Conservation (phyloP, 2,329 filamentous ascomycete genomes). For the Cercospora sp. region DNA sequence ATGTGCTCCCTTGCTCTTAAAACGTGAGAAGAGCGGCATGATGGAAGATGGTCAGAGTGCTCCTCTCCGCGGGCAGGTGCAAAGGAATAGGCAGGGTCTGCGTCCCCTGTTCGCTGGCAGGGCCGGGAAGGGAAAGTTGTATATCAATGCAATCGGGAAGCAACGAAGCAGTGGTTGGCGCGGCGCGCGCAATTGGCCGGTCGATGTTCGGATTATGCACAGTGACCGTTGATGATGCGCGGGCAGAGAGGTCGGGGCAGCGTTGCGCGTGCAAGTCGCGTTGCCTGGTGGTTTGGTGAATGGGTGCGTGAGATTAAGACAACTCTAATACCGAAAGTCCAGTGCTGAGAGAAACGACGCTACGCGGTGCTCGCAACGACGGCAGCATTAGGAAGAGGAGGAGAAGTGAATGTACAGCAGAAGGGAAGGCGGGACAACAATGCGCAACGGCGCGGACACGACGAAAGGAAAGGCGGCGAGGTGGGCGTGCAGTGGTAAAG, state of each 20-base stretch:
- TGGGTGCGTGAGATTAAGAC: not conserved
- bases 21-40: slow-evolving; percentile 62
- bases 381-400: not conserved
- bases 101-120: slow-evolving; percentile 8
- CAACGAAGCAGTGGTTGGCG: not conserved
- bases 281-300: not conserved
- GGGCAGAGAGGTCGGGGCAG: not conserved
- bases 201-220: slow-evolving; percentile 1
- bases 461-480: not conserved
- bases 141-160: slow-evolving; percentile 3
- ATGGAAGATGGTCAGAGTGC: not conserved
- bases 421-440: slow-evolving; percentile 1
- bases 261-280: slow-evolving; percentile 10
- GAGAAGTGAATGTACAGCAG: slow-evolving; percentile 1
- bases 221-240: not conserved
- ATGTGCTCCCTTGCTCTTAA: slow-evolving; percentile 72
- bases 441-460: slow-evolving; percentile 4
- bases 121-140: not conserved
- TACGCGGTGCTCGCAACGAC: not conserved
- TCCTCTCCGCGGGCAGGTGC: not conserved
- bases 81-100: slow-evolving; percentile 3
- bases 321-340: not conserved
- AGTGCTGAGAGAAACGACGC: not conserved
- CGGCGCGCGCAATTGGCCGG: not conserved
- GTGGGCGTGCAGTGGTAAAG: not conserved